phyloP scores from a whole-genome alignment of 345 rosid species.

The Arabis hirsuta region DNA sequence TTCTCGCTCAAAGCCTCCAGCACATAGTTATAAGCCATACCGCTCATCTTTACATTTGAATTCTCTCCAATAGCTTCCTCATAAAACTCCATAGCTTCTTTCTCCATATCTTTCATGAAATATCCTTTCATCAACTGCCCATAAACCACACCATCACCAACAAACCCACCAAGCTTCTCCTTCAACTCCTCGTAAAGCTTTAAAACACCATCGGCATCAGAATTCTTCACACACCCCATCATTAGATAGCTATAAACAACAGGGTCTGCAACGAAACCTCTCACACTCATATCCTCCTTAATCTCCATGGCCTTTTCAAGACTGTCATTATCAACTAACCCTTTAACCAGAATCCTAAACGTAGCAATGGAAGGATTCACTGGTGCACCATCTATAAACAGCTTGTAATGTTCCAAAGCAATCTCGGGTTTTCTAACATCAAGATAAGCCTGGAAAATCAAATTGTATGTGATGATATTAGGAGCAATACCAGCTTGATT shows the following conservation, averaged over 20 bases:
- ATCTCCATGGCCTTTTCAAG: conserved; percentile 81
- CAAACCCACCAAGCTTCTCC: conserved; percentile 71
- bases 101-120: conserved; percentile 74
- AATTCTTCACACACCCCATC: conserved; percentile 59
- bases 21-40: conserved; percentile 67
- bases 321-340: conserved; percentile 77
- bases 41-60: conserved; percentile 69
- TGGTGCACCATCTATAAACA: conserved; percentile 66
- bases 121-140: conserved; percentile 82
- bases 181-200: conserved; percentile 74
- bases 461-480: conserved; percentile 73
- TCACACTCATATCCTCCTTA: conserved; percentile 74
- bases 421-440: conserved; percentile 82
- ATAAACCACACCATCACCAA: conserved; percentile 79
- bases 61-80: conserved; percentile 57
- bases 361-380: conserved; percentile 78
- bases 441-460: conserved; percentile 78
- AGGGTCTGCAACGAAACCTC: conserved; percentile 67
- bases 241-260: conserved; percentile 73
- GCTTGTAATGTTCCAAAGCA: conserved; percentile 80
- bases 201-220: conserved; percentile 64
- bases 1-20: conserved; percentile 77
- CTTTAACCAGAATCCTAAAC: conserved; percentile 73
- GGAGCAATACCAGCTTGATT: conserved; percentile 84
- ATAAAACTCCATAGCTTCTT: conserved; percentile 81